These are phyloP conservation scores for Arxiozyma slooffiae DNA, from an alignment of 1,139 yeast genomes.

Conservation along the genomic window DNA sequence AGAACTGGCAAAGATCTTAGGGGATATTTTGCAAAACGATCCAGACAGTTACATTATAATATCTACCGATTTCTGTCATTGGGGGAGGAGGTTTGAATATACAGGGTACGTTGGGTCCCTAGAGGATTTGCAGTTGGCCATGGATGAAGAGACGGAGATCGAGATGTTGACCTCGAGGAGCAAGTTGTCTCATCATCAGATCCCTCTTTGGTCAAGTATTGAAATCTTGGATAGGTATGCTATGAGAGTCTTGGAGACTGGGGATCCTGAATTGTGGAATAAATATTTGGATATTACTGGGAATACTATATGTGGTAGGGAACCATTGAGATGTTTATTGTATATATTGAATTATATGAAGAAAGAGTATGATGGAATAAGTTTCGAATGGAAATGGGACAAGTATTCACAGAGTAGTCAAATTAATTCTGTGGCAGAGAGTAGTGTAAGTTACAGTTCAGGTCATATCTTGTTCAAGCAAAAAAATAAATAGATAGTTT, in stretches of 20 bases:
- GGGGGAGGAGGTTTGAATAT: slow-evolving; percentile 80
- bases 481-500: neutral
- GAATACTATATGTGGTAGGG: slow-evolving; percentile 91
- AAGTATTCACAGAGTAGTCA: slow-evolving; percentile 73
- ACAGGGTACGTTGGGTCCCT: slow-evolving; percentile 40
- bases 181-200: slow-evolving; percentile 18
- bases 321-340: slow-evolving; percentile 60
- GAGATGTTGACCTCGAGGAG: slow-evolving; percentile 20
- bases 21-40: slow-evolving; percentile 45
- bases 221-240: slow-evolving; percentile 61
- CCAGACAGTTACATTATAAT: slow-evolving; percentile 52
- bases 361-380: slow-evolving; percentile 17
- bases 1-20: slow-evolving; percentile 40
- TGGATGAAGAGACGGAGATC: slow-evolving; percentile 22
- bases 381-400: slow-evolving; percentile 33
- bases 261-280: slow-evolving; percentile 42
- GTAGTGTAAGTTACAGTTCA: slow-evolving; percentile 86
- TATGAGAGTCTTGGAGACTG: slow-evolving; percentile 49
- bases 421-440: slow-evolving; percentile 43
- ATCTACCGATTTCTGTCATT: slow-evolving; percentile 91
- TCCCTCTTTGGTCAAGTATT: slow-evolving; percentile 60
- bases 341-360: slow-evolving; percentile 4
- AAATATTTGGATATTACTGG: slow-evolving; percentile 58
- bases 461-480: slow-evolving; percentile 40
- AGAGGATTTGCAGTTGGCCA: slow-evolving; percentile 21